A percentile compares a stretch with the other conserved stretches of the same genome.
phyloP scores from a whole-genome alignment of 1,139 yeast genomes.

The Eremothecium sinecaudum region DNA sequence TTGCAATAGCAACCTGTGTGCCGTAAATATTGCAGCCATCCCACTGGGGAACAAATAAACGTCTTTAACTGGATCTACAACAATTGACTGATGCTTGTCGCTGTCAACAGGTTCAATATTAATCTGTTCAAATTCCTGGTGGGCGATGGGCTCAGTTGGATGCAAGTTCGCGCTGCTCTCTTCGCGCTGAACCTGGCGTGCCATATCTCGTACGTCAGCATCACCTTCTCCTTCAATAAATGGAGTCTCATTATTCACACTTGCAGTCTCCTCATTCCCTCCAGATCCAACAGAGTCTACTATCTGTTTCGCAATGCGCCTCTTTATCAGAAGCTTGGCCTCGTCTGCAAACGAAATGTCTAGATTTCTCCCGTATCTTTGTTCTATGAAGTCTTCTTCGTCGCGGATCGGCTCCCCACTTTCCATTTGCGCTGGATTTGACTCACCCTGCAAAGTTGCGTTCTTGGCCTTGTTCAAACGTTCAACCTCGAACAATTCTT shows the following conservation, averaged over 20 bases:
- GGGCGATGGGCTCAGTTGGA: slow-evolving; percentile 24
- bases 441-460: not conserved
- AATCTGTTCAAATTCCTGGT: slow-evolving; percentile 9
- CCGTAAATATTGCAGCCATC: slow-evolving; percentile 82
- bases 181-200: slow-evolving; percentile 6
- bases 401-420: slow-evolving; percentile 36
- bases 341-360: slow-evolving; percentile 66
- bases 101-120: slow-evolving; percentile 3
- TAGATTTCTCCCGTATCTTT: slow-evolving; percentile 80
- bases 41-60: slow-evolving; percentile 84
- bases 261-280: slow-evolving; percentile 32
- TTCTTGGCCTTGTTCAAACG: slow-evolving; percentile 4
- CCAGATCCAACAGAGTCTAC: slow-evolving; percentile 36
- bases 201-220: slow-evolving; percentile 9
- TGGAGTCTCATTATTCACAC: slow-evolving; percentile 1
- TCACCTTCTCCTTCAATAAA: slow-evolving; percentile 4
- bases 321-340: slow-evolving; percentile 64
- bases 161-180: slow-evolving; percentile 11
- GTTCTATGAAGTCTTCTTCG: slow-evolving; percentile 66
- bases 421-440: slow-evolving; percentile 3
- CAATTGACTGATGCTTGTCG: not conserved
- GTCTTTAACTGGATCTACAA: slow-evolving; percentile 35
- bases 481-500: slow-evolving; percentile 39
- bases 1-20: slow-evolving; percentile 59
- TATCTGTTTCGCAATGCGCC: slow-evolving; percentile 65